phyloP scores from a whole-genome alignment of 2,329 filamentous ascomycete genomes.

The Talaromyces sp. region DNA sequence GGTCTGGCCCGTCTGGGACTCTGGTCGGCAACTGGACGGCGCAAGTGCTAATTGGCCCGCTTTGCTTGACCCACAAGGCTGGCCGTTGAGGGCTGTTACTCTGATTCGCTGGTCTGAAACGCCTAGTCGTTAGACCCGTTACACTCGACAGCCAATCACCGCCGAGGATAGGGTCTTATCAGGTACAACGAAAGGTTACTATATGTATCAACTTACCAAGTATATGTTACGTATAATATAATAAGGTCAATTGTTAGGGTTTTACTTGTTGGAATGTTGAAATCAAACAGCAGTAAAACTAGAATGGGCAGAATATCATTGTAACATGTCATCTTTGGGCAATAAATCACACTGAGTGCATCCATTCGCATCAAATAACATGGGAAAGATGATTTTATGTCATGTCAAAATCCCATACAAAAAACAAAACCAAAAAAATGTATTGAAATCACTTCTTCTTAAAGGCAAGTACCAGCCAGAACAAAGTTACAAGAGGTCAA shows the following conservation, averaged over 20 bases:
- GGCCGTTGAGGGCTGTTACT: not conserved
- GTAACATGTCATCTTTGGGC: not conserved
- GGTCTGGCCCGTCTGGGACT: not conserved
- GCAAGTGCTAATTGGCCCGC: not conserved
- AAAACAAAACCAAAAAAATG: not conserved
- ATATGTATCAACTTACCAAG: too few species aligned
- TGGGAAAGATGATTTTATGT: not conserved
- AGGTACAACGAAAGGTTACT: not conserved
- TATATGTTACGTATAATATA: too few species aligned
- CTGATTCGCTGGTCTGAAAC: not conserved
- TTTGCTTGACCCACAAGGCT: not conserved
- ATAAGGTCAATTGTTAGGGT: too few species aligned
- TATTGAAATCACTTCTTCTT: not conserved
- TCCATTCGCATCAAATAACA: not conserved
- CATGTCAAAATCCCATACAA: not conserved
- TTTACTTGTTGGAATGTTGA: not conserved
- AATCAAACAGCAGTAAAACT: not conserved
- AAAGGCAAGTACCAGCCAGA: not conserved
- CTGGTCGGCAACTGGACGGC: not conserved
- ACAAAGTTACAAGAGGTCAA: not conserved
- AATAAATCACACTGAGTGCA: not conserved
- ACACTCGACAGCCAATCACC: not conserved
- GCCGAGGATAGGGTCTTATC: not conserved
- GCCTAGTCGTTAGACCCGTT: not conserved
- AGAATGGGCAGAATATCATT: not conserved